Evolutionary conservation across 768 basidiomycete genomes (phyloP).

Genomic region (Suillus bovinus): DNA sequence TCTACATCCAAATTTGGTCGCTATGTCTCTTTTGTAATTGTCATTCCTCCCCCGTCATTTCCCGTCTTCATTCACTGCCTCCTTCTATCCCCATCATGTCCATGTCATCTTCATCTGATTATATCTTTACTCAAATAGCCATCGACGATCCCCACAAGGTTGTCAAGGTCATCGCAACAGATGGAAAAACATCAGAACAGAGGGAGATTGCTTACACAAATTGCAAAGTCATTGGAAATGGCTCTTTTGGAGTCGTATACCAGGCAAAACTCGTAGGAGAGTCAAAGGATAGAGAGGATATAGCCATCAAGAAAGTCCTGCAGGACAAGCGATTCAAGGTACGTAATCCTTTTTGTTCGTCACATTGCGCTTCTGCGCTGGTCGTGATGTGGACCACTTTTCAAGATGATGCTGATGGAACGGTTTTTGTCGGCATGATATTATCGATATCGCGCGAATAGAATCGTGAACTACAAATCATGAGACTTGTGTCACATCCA

Average conservation of each 20-base stretch:
- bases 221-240: slow-evolving; percentile 98
- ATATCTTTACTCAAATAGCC: slow-evolving; percentile 43
- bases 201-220: slow-evolving; percentile 92
- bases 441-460: slow-evolving; percentile 32
- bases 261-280: slow-evolving; percentile 83
- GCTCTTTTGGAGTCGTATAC: slow-evolving; percentile 98
- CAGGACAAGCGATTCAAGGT: slow-evolving; percentile 99
- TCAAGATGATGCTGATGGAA: slow-evolving; percentile 17
- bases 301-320: slow-evolving; percentile 99
- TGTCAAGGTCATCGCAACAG: slow-evolving; percentile 92
- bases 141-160: slow-evolving; percentile 97
- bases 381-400: background rate
- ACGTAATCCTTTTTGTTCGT: slow-evolving; percentile 28
- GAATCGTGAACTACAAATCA: slow-evolving; percentile 99
- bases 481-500: slow-evolving; percentile 94
- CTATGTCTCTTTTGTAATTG: slow-evolving; percentile 19
- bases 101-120: slow-evolving; percentile 28
- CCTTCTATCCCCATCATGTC: slow-evolving; percentile 27
- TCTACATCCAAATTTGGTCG: slow-evolving; percentile 31
- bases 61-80: slow-evolving; percentile 38
- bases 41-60: slow-evolving; percentile 21
- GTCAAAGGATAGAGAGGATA: slow-evolving; percentile 69
- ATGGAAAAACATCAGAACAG: slow-evolving; percentile 90
- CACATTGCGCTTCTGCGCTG: background rate
- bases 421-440: background rate